Evolutionary conservation across 1,284 basidiomycete species (phyloP).

Genomic region (Rhodotorula sp.): DNA sequence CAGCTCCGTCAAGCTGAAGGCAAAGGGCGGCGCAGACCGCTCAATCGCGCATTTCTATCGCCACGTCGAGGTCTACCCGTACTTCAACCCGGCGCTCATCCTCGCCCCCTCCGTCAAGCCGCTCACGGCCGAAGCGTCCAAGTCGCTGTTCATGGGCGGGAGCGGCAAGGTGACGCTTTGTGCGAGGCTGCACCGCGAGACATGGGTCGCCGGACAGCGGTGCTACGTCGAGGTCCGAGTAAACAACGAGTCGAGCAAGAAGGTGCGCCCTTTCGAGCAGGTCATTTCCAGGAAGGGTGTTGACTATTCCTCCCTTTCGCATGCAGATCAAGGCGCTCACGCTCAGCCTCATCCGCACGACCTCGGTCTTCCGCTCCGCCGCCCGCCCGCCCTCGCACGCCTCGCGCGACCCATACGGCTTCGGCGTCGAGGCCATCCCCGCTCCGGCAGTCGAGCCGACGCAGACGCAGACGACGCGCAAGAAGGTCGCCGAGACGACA

Average conservation of each 20-base stretch:
- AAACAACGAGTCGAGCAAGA: slow-evolving; percentile 71
- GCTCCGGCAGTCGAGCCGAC: background rate
- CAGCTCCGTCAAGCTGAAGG: slow-evolving; percentile 77
- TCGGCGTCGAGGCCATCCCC: slow-evolving; percentile 47
- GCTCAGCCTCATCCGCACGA: slow-evolving; percentile 70
- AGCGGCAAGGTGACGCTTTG: slow-evolving; percentile 70
- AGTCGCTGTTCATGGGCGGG: slow-evolving; percentile 64
- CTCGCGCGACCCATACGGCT: background rate
- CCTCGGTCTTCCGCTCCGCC: slow-evolving; percentile 64
- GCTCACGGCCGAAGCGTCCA: slow-evolving; percentile 63
- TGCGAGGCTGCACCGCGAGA: slow-evolving; percentile 70
- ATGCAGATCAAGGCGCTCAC: slow-evolving; percentile 64
- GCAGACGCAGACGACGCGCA: slow-evolving; percentile 62
- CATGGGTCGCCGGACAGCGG: slow-evolving; percentile 84
- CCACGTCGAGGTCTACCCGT: slow-evolving; percentile 78
- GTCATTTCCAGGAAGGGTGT: no score
- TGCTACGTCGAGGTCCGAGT: slow-evolving; percentile 73
- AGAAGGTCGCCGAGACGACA: slow-evolving; percentile 65
- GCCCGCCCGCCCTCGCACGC: slow-evolving; percentile 54
- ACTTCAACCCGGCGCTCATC: slow-evolving; percentile 66
- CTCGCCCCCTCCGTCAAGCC: slow-evolving; percentile 67
- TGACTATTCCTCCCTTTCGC: no score
- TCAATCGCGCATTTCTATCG: slow-evolving; percentile 93
- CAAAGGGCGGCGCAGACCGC: slow-evolving; percentile 61
- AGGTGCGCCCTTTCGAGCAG: slow-evolving; percentile 48